Percentiles rank a stretch among this genome's conserved stretches.
Evolutionary conservation across 208 protist genomes (phyloP).

Genomic region (Porcisia hertigi): DNA sequence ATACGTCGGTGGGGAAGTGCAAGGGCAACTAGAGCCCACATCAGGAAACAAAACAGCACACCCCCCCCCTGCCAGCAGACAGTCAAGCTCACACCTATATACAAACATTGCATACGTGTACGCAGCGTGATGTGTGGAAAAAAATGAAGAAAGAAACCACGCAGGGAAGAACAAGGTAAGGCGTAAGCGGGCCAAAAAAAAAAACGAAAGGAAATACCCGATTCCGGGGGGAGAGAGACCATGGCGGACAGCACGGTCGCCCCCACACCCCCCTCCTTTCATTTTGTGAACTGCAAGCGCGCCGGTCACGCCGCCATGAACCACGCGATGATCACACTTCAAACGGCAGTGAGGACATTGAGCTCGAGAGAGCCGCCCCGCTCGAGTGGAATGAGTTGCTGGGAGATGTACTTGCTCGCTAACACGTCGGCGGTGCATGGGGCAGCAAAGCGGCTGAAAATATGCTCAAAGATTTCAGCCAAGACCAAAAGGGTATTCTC

Average conservation of each 20-base stretch:
- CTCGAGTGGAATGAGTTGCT: conserved; percentile 28
- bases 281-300: background rate
- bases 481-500: conserved; percentile 37
- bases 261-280: background rate
- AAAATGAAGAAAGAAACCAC: background rate
- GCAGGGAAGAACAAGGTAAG: background rate
- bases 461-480: conserved; percentile 46
- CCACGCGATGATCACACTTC: background rate
- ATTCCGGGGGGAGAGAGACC: background rate
- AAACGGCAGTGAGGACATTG: conserved; percentile 23
- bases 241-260: no score
- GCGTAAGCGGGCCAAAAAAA: background rate
- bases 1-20: background rate
- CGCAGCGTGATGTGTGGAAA: background rate
- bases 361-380: conserved; percentile 20
- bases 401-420: conserved; percentile 35
- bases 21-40: background rate
- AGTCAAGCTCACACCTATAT: background rate
- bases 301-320: background rate
- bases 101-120: background rate
- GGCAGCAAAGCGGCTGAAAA: conserved; percentile 25
- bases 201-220: background rate
- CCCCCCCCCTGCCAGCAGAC: background rate
- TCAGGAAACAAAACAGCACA: background rate
- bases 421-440: conserved; percentile 33